A percentile compares a stretch with the other conserved stretches of the same genome.
Conservation (phyloP, 148 eudicot genomes). For the Arctostaphylos glauca region DNA sequence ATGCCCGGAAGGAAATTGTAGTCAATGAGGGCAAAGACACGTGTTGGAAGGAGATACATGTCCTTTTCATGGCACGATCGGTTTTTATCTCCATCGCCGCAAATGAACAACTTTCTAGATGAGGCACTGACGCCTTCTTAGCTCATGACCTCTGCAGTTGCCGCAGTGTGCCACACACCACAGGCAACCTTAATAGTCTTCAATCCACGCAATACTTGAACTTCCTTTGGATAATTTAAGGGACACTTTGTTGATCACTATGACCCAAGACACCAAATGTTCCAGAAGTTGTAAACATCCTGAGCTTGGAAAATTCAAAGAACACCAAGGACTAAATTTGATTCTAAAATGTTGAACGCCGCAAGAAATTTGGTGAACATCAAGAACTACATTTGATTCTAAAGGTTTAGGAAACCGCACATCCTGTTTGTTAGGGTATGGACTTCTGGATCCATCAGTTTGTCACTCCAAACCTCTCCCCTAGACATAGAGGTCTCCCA, state of each 20-base stretch:
- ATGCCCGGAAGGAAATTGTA: constrained; percentile 77
- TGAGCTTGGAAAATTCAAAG: too few species aligned
- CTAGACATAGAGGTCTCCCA: constrained; percentile 80
- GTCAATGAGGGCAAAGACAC: constrained; percentile 63
- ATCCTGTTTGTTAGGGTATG: constrained; percentile 39
- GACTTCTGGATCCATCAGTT: constrained; percentile 31
- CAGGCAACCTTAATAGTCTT: too few species aligned
- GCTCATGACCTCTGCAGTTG: too few species aligned
- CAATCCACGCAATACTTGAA: too few species aligned
- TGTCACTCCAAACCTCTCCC: constrained; percentile 76
- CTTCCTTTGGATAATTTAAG: too few species aligned
- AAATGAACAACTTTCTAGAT: constrained; percentile 74
- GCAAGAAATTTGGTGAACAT: constrained; percentile 80
- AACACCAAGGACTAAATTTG: too few species aligned
- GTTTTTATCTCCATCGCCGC: constrained; percentile 86
- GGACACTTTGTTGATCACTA: too few species aligned
- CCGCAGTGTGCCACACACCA: too few species aligned
- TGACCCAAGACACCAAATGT: too few species aligned
- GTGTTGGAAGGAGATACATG: constrained; percentile 55
- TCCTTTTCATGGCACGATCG: constrained; percentile 72
- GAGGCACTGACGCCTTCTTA: constrained; percentile 28
- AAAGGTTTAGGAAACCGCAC: constrained; percentile 59
- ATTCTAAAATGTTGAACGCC: constrained; percentile 60
- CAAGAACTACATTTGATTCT: constrained; percentile 79
- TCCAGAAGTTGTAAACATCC: too few species aligned